Evolutionary conservation across 371 early-diverging fungal species (phyloP), one percentile per base, ranked within the genome.

Genomic region (Chytridiales sp.): DNA sequence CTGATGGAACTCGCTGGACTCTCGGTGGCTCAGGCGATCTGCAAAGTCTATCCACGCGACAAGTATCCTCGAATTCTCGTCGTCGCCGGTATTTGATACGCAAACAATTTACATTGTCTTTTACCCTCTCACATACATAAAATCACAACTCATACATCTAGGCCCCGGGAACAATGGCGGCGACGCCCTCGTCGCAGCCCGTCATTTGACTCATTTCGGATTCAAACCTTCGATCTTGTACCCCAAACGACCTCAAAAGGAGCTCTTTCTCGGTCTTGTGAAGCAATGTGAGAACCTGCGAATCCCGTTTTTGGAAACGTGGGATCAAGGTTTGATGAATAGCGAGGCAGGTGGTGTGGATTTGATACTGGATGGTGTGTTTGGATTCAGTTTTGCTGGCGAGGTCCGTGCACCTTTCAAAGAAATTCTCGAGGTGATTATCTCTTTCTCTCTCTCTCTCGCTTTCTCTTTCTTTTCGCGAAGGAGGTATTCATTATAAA

Each of bases 131-230:
- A 38, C 41, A 9, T 44, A 43, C 21, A 11, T 58, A 32, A 58
- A n/a, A 19, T 24, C 1, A 32, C 17, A n/a, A 35, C n/a, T n/a
- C n/a, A n/a, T 27, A 1, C 27, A 6, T 60, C 17, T 24, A 59
- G 91, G 91, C 0, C 91, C 91, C 26, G 97, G 84, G 11, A 95
- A 95, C 68, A 96, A 96, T 68, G 97, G 97, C n/a, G 95, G 95
- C 24, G 97, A 97, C 72, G 97, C 89, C 3, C 80, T 95, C 8
- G 97, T 96, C 11, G 92, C 92, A 4, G 95, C 95, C 8, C 81
- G 96, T 36, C 94, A 95, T 63, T 70, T 97, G 41, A 59, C 54
- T 31, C 92, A 90, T 68, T 94, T 92, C 74, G 96, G 95, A 0
- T 94, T 88, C 72, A 68, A 74, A 19, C 89, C 92, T 11, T 70